phyloP scores from a whole-genome alignment of 257 asterid species.

The Jacaranda copaia region DNA sequence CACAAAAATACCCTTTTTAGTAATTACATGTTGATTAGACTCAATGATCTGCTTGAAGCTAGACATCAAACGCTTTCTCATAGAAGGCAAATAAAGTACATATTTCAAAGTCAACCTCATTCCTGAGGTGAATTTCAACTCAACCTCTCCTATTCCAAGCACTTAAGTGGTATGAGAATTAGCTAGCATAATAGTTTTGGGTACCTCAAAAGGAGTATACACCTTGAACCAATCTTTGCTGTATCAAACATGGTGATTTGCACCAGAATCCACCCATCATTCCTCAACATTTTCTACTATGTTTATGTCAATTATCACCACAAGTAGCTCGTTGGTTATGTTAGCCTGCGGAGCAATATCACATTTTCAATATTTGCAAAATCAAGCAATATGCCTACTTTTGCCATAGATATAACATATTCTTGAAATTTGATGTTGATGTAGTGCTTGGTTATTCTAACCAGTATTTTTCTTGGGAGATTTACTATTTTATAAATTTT shows the following conservation, averaged over 20 bases:
- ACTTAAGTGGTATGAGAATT: not conserved
- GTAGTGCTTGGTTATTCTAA: not conserved
- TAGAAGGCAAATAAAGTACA: not conserved
- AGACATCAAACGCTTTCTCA: not conserved
- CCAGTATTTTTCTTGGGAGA: not conserved
- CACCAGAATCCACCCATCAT: not conserved
- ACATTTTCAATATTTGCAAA: not conserved
- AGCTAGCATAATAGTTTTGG: not conserved
- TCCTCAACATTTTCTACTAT: not conserved
- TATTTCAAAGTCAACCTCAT: not conserved
- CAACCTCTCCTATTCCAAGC: not conserved
- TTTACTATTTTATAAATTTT: not conserved
- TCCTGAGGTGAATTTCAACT: not conserved
- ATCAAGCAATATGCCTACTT: not conserved
- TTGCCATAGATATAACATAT: not conserved
- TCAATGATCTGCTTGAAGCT: not conserved
- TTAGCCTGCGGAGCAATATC: not conserved
- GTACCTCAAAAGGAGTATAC: not conserved
- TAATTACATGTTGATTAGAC: not conserved
- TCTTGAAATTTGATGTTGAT: not conserved
- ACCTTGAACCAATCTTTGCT: constrained; percentile 19
- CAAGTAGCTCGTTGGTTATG: not conserved
- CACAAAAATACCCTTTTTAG: not conserved
- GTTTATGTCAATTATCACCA: not conserved
- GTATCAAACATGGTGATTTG: not conserved